Evolutionary conservation across 352 stramenopile genomes (phyloP), one percentile per base, ranked within the genome.

Genomic region (Globisporangium paddicum): DNA sequence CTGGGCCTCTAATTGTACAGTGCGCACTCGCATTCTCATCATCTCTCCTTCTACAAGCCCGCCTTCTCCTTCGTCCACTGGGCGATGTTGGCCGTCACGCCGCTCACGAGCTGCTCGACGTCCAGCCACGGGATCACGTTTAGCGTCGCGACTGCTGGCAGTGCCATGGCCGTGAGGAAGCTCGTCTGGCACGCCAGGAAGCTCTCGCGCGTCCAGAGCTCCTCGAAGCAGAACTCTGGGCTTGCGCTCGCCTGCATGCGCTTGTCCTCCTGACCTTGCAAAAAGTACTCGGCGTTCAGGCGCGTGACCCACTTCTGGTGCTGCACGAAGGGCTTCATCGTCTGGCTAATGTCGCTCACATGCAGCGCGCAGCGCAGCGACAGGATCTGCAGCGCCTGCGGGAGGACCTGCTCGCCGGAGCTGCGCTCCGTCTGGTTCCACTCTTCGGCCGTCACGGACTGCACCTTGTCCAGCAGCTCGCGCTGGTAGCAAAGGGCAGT

Each of bases 401-500:
- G 66, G 18, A 90, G 50, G 18, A 80, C 67, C 0, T 60, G 46
- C 14, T 65, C 49, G 5, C 52, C 46, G n/a, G 21, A 38, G 26
- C 56, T 47, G 18, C 58, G 44, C 56, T 82, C 58, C 7, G 69
- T 37, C 42, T 63, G 55, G 19, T 71, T 65, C 75, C 75, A 88
- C 48, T 83, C 71, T n/a, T 73, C 67, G 6, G 23, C 2, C 11
- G 71, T 66, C 25, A 79, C 70, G 5, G 54, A 49, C 11, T 72
- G 72, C 18, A 91, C 65, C 32, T 86, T 76, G 35, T 69, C 62
- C 18, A 93, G 68, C 50, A 93, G 63, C 35, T 88, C 77, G 59
- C 82, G 82, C 62, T 93, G 83, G 71, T 86, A 87, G 72, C 82
- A 90, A 60, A 93, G 67, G 47, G 83, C 82, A 18, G 83, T 93